phyloP scores from a whole-genome alignment of 495 filamentous ascomycete genomes.

The Trichoderma virens region DNA sequence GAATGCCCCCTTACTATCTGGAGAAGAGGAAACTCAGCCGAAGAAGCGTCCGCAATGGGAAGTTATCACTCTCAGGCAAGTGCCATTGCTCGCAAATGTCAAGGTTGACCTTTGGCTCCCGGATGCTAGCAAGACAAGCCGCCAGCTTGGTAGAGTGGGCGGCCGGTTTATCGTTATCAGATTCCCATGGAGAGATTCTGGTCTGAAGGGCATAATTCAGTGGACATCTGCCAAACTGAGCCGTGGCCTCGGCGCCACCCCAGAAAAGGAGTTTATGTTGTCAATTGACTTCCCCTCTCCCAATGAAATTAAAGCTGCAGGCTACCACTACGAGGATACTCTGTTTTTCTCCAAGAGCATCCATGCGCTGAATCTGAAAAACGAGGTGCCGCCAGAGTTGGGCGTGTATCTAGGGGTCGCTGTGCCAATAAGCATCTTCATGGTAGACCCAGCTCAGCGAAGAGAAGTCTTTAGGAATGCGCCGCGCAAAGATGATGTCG shows the following conservation, averaged over 20 bases:
- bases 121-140: conserved; percentile 45
- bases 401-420: conserved; percentile 54
- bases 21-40: conserved; percentile 16
- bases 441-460: conserved; percentile 51
- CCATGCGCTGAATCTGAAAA: conserved; percentile 50
- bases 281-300: conserved; percentile 56
- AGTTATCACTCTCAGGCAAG: conserved; percentile 73
- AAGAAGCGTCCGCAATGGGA: conserved; percentile 56
- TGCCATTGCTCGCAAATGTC: conserved; percentile 64
- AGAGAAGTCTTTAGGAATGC: conserved; percentile 71
- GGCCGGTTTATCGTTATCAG: conserved; percentile 50
- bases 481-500: conserved; percentile 56
- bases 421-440: conserved; percentile 62
- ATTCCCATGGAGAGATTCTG: conserved; percentile 49
- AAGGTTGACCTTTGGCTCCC: conserved; percentile 74
- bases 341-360: conserved; percentile 75
- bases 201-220: conserved; percentile 32
- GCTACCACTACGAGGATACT: conserved; percentile 55
- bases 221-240: conserved; percentile 36
- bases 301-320: conserved; percentile 40
- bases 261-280: conserved; percentile 50
- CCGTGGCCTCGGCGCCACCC: conserved; percentile 32
- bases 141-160: conserved; percentile 36
- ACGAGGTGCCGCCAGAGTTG: conserved; percentile 42
- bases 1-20: conserved; percentile 21